phyloP scores from a whole-genome alignment of 805 yeast genomes.

The Candida morakotiae region DNA sequence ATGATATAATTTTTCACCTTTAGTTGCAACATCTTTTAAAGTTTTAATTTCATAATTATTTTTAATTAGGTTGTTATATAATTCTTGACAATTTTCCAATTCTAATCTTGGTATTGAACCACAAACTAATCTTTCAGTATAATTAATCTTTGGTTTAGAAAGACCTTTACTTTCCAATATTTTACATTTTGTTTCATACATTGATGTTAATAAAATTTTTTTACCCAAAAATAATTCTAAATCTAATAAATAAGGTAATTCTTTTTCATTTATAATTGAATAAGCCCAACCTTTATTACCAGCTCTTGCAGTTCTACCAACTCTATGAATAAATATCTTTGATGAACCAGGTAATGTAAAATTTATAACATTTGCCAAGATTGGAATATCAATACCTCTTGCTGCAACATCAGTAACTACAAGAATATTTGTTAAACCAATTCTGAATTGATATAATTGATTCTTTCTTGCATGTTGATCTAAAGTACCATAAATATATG shows the following conservation, averaged over 20 bases:
- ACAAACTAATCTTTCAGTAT: slow-evolving; percentile 70
- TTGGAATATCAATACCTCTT: slow-evolving; percentile 97
- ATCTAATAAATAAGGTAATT: slow-evolving; percentile 86
- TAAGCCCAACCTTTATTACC: slow-evolving; percentile 98
- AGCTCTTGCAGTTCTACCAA: slow-evolving; percentile 99
- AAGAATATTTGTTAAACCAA: slow-evolving; percentile 78
- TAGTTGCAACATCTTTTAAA: slow-evolving; percentile 65
- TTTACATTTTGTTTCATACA: slow-evolving; percentile 61
- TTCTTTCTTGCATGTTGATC: slow-evolving; percentile 93
- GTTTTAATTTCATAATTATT: slow-evolving; percentile 66
- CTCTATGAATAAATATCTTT: slow-evolving; percentile 92
- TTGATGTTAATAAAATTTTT: slow-evolving; percentile 65
- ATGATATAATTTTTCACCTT: slow-evolving; percentile 85
- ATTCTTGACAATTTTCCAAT: slow-evolving; percentile 70
- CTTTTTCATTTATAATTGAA: slow-evolving; percentile 78
- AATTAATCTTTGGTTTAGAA: slow-evolving; percentile 59
- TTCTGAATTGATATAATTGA: slow-evolving; percentile 79
- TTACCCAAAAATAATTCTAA: slow-evolving; percentile 86
- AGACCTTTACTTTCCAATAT: slow-evolving; percentile 43
- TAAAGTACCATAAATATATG: slow-evolving; percentile 89
- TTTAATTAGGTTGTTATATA: slow-evolving; percentile 55
- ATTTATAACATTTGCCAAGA: slow-evolving; percentile 90
- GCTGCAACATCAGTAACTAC: slow-evolving; percentile 99
- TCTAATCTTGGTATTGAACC: slow-evolving; percentile 77
- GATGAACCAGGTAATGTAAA: slow-evolving; percentile 88